phyloP scores from a whole-genome alignment of 371 early-diverging fungal genomes.

The Syncephalastrum racemosum region DNA sequence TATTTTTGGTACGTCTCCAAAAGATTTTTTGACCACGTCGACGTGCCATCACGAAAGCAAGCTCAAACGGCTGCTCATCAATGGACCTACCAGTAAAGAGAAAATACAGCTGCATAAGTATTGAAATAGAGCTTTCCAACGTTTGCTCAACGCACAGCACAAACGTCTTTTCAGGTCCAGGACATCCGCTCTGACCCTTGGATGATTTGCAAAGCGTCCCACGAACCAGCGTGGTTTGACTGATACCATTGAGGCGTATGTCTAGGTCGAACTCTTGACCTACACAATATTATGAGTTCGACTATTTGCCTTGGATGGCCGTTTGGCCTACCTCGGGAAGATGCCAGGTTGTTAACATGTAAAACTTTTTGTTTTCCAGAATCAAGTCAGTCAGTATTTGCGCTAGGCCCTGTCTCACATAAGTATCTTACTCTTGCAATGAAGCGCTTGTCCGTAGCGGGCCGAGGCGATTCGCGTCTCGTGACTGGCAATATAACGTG shows the following conservation, averaged over 20 bases:
- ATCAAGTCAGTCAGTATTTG: neutral
- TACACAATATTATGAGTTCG: neutral
- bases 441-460: neutral
- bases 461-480: neutral
- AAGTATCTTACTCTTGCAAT: slow-evolving; percentile 7
- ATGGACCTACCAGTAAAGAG: no score
- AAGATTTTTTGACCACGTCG: neutral
- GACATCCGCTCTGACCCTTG: neutral
- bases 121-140: neutral
- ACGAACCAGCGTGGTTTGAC: slow-evolving; percentile 8
- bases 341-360: slow-evolving; percentile 16
- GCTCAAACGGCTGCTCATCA: slow-evolving; percentile 1
- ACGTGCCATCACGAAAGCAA: neutral
- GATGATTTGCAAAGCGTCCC: slow-evolving; percentile 9
- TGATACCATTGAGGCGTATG: slow-evolving; percentile 14
- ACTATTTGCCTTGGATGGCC: neutral
- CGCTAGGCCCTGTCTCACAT: neutral
- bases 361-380: slow-evolving; percentile 9
- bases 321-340: slow-evolving; percentile 13
- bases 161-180: no score
- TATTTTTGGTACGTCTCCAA: neutral
- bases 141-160: neutral
- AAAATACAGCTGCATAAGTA: neutral
- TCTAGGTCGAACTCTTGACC: slow-evolving; percentile 12
- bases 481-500: neutral